Conservation (phyloP, 2,329 filamentous ascomycete genomes). For the Fusarium secorum region DNA sequence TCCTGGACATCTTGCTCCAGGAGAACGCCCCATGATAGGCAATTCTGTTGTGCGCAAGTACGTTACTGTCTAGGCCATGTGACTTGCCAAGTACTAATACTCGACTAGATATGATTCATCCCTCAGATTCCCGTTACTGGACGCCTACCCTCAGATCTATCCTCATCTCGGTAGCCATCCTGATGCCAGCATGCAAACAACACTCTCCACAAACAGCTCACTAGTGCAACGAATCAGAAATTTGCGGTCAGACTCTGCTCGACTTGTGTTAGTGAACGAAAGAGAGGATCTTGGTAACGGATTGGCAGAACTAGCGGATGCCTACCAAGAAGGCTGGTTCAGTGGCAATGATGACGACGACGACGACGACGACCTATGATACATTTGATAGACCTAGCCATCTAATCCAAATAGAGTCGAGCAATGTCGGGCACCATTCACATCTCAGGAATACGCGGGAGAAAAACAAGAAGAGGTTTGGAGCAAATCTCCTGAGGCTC, state of each 20-base stretch:
- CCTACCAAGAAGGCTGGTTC: slow-evolving; percentile 88
- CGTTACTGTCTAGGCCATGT: background rate
- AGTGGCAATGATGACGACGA: slow-evolving; percentile 76
- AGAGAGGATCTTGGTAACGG: slow-evolving; percentile 84
- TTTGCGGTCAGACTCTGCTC: slow-evolving; percentile 69
- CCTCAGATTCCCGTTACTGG: slow-evolving; percentile 77
- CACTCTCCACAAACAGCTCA: slow-evolving; percentile 76
- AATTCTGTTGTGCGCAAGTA: slow-evolving; percentile 43
- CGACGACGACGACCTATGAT: slow-evolving; percentile 66
- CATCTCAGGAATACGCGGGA: background rate
- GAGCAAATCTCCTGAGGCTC: slow-evolving; percentile 8
- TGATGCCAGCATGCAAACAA: slow-evolving; percentile 56
- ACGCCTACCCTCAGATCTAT: slow-evolving; percentile 86
- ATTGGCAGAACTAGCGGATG: slow-evolving; percentile 82
- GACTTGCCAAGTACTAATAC: background rate
- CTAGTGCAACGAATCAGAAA: slow-evolving; percentile 74
- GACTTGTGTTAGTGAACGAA: slow-evolving; percentile 76
- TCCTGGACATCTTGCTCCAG: background rate
- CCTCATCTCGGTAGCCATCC: slow-evolving; percentile 49
- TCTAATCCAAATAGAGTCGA: background rate
- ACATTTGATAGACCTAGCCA: background rate
- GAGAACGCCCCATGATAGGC: slow-evolving; percentile 38
- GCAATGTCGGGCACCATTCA: background rate
- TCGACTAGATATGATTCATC: slow-evolving; percentile 54
- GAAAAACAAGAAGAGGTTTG: background rate